phyloP scores from a whole-genome alignment of 345 rosid species.

The Isatis tinctoria region DNA sequence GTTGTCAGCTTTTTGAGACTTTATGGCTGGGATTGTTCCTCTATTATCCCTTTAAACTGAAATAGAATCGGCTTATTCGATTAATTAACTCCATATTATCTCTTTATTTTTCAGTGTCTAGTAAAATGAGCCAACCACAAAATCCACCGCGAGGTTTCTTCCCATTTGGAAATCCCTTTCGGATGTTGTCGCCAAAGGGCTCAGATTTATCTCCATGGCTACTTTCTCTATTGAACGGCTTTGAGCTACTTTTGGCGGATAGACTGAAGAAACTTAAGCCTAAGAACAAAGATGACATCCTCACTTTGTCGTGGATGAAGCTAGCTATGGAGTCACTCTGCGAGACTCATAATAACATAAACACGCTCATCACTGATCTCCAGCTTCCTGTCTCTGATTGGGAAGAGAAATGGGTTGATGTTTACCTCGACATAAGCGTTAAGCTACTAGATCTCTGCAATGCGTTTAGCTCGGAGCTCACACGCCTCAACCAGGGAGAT shows the following conservation, averaged over 20 bases:
- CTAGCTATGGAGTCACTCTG: constrained; percentile 73
- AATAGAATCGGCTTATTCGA: not conserved
- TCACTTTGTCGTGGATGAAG: constrained; percentile 81
- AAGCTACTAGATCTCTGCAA: constrained; percentile 79
- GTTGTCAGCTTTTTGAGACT: constrained; percentile 19
- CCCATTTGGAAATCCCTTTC: constrained; percentile 85
- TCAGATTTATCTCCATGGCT: constrained; percentile 62
- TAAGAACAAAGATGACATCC: constrained; percentile 53
- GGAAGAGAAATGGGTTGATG: constrained; percentile 92
- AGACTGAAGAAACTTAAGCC: constrained; percentile 63
- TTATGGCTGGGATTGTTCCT: not conserved
- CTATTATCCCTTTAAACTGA: not conserved
- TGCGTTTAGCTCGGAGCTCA: constrained; percentile 75
- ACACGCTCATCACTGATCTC: constrained; percentile 62
- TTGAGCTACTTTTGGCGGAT: constrained; percentile 63
- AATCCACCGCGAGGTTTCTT: constrained; percentile 70
- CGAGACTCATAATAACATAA: constrained; percentile 62
- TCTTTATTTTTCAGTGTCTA: not conserved
- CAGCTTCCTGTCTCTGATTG: constrained; percentile 81
- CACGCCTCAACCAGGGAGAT: constrained; percentile 73
- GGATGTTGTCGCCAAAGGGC: constrained; percentile 65
- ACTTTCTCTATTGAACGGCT: constrained; percentile 40
- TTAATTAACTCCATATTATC: not conserved
- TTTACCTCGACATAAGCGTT: constrained; percentile 81
- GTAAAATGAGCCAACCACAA: constrained; percentile 75